Evolutionary conservation across 2,329 filamentous ascomycete genomes (phyloP), one percentile per base, ranked within the genome.

Genomic region (Colletotrichum lindemuthianum): DNA sequence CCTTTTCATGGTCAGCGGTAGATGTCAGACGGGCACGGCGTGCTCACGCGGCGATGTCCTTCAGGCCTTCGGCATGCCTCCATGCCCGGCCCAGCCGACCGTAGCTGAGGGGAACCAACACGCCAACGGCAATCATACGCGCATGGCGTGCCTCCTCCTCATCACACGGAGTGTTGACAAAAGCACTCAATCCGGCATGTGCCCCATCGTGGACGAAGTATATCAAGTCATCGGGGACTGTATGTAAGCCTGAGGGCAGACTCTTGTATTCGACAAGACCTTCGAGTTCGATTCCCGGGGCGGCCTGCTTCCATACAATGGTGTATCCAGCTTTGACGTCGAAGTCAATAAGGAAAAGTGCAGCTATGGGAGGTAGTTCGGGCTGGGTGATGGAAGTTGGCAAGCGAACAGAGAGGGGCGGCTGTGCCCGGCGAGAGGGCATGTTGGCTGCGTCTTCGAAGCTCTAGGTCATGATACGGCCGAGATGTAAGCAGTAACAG

Each of bases 191-290:
- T 34, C 96, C 96, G 6, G 93, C 94, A 79, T 93, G 90, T 49
- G 87, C 84, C 51, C 87, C 81, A 66, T 88, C 90, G 73, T 98
- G 93, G 47, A 97, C 89, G 76, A 98, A 99, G 81, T 98, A 99
- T 72, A 93, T 92, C 55, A 98, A 83, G 77, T 99, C 96, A 69
- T 94, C 88, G 37, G 90, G 83, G 16, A 98, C 92, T 61, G 92
- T 91, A 78, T 99, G 96, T 53, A 97, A 79, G 32, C 96, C 96
- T 0, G 95, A 98, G 2, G 96, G 96, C 50, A 99, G 85, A 67
- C 93, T 96, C 79, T 97, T 98, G 85, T 93, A 99, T 79, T 99
- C 96, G 72, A 97, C 93, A 32, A 91, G 88, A 59, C 93, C 93
- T 70, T 97, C 92, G 52, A 98, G 86, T 77, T 86, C 84, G 79